A percentile compares a stretch with the other conserved stretches of the same genome.
Conservation (phyloP, 2,329 filamentous ascomycete species). For the Claviceps citrina region DNA sequence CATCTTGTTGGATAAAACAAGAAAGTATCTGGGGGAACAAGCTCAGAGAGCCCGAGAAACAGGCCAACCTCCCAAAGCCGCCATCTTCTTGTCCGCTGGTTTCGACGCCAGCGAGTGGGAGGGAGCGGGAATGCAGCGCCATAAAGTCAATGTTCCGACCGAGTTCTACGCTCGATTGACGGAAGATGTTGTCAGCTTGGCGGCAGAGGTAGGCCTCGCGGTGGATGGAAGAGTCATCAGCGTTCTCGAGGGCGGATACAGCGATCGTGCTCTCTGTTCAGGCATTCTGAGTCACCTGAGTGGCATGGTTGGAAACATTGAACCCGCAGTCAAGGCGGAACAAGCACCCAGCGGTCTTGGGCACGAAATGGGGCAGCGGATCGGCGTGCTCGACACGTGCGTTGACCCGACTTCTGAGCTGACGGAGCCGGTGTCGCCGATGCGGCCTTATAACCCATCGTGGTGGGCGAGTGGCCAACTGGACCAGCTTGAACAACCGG, state of each 20-base stretch:
- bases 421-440: slow-evolving; percentile 11
- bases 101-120: slow-evolving; percentile 98
- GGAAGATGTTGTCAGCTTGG: slow-evolving; percentile 65
- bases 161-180: slow-evolving; percentile 91
- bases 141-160: slow-evolving; percentile 89
- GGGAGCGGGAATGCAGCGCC: slow-evolving; percentile 80
- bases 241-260: slow-evolving; percentile 91
- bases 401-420: slow-evolving; percentile 8
- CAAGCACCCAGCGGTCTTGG: slow-evolving; percentile 29
- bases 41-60: slow-evolving; percentile 46
- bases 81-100: slow-evolving; percentile 87
- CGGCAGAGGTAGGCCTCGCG: slow-evolving; percentile 60
- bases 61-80: slow-evolving; percentile 56
- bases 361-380: slow-evolving; percentile 41
- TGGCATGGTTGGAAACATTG: slow-evolving; percentile 50
- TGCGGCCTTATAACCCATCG: slow-evolving; percentile 42
- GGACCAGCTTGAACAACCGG: slow-evolving; percentile 50
- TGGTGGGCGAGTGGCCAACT: slow-evolving; percentile 59
- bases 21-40: slow-evolving; percentile 59
- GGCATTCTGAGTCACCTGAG: slow-evolving; percentile 83
- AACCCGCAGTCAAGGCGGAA: slow-evolving; percentile 22
- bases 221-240: slow-evolving; percentile 81
- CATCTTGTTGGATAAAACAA: slow-evolving; percentile 64
- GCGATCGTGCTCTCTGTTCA: slow-evolving; percentile 74
- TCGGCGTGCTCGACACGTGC: slow-evolving; percentile 25